Evolutionary conservation across 169 alveolate species (phyloP).

Genomic region (Nephromyces sp.): DNA sequence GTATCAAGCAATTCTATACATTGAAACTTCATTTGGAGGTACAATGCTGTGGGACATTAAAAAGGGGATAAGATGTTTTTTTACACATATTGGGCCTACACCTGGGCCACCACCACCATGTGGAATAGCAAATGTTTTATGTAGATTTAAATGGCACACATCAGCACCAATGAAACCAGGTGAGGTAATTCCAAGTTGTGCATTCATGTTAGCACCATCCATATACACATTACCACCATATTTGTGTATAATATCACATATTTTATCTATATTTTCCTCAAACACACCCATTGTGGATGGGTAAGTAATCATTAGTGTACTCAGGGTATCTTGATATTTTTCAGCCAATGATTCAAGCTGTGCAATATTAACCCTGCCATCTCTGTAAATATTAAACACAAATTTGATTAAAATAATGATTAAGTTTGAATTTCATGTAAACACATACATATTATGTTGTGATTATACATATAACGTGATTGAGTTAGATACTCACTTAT

Average conservation of each 20-base stretch:
- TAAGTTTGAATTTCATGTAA: no score
- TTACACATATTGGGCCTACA: slow-evolving; percentile 62
- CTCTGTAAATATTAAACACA: not conserved
- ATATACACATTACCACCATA: slow-evolving; percentile 77
- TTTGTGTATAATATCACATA: slow-evolving; percentile 57
- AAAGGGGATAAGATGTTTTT: slow-evolving; percentile 59
- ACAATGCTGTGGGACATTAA: slow-evolving; percentile 53
- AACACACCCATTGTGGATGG: slow-evolving; percentile 77
- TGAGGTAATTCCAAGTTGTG: slow-evolving; percentile 69
- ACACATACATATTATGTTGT: no score
- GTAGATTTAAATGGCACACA: slow-evolving; percentile 79
- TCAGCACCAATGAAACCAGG: slow-evolving; percentile 79
- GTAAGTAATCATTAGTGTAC: slow-evolving; percentile 69
- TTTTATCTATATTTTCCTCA: slow-evolving; percentile 56
- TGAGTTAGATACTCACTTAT: no score
- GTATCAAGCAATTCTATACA: not conserved
- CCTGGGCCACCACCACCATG: slow-evolving; percentile 90
- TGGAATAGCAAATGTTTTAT: slow-evolving; percentile 78
- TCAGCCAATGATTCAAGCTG: slow-evolving; percentile 56
- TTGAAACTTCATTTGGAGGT: not conserved
- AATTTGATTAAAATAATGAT: no score
- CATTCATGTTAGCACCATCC: slow-evolving; percentile 86
- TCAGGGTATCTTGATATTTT: slow-evolving; percentile 49
- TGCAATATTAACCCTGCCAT: slow-evolving; percentile 54
- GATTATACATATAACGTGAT: no score